Conservation (phyloP, 371 early-diverging fungal species). For the Lichtheimia ornata region DNA sequence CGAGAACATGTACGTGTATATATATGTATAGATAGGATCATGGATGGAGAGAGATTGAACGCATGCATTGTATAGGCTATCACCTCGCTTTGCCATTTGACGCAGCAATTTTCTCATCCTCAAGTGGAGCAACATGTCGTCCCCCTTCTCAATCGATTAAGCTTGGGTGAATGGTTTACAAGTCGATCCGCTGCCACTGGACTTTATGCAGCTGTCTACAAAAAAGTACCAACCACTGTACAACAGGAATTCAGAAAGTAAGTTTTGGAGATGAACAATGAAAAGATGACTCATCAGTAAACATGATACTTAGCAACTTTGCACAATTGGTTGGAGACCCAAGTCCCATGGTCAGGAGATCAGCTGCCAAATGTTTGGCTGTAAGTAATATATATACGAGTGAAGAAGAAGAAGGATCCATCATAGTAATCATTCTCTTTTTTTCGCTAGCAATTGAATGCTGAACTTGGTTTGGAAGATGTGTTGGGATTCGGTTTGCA, state of each 20-base stretch:
- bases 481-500: constrained; percentile 77
- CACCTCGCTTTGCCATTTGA: constrained; percentile 86
- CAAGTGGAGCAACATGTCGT: constrained; percentile 88
- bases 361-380: constrained; percentile 86
- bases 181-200: constrained; percentile 93
- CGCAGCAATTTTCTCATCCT: constrained; percentile 53
- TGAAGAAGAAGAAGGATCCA: not conserved
- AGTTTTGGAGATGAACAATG: not conserved
- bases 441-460: constrained; percentile 59
- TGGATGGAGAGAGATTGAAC: not conserved
- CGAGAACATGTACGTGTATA: constrained; percentile 80
- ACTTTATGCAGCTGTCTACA: constrained; percentile 86
- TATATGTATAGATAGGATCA: not conserved
- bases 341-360: constrained; percentile 97
- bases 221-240: constrained; percentile 67
- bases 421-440: not conserved
- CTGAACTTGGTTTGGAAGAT: constrained; percentile 70
- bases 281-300: not conserved
- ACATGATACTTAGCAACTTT: constrained; percentile 44
- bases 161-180: constrained; percentile 98
- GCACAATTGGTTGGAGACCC: constrained; percentile 87
- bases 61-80: constrained; percentile 67
- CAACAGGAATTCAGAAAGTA: constrained; percentile 87
- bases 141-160: constrained; percentile 90
- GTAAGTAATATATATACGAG: constrained; percentile 37